phyloP scores from a whole-genome alignment of 2,329 filamentous ascomycete genomes.

The Spiromastix sp. region DNA sequence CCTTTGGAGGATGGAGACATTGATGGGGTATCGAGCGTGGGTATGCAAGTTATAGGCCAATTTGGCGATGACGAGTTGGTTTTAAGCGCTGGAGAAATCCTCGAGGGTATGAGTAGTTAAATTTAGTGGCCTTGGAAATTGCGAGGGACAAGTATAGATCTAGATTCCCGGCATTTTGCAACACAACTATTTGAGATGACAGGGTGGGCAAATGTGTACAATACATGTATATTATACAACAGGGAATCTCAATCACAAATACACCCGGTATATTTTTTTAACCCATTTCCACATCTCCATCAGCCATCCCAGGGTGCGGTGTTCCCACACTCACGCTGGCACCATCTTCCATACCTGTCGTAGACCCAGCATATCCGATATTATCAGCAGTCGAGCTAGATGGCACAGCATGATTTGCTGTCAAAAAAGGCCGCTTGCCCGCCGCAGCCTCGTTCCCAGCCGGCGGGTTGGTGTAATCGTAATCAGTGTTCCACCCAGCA shows the following conservation, averaged over 20 bases:
- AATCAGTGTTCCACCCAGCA: conserved; percentile 44
- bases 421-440: too few species aligned
- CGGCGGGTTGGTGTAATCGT: too few species aligned
- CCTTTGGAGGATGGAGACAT: conserved; percentile 18
- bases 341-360: conserved; percentile 3
- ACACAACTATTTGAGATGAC: too few species aligned
- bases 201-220: too few species aligned
- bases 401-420: background rate
- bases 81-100: conserved; percentile 25
- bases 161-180: background rate
- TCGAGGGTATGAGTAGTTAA: conserved; percentile 17
- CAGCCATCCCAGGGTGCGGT: conserved; percentile 6
- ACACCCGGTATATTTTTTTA: background rate
- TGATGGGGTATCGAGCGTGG: conserved; percentile 18
- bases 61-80: conserved; percentile 37
- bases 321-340: conserved; percentile 3
- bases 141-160: background rate
- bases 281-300: conserved; percentile 17
- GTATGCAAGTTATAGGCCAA: conserved; percentile 39
- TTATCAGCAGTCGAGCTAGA: background rate
- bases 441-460: background rate
- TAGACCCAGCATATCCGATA: background rate
- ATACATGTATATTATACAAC: too few species aligned
- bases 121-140: too few species aligned
- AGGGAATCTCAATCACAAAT: background rate